phyloP scores from a whole-genome alignment of 495 filamentous ascomycete genomes.

The Extremus antarcticus region DNA sequence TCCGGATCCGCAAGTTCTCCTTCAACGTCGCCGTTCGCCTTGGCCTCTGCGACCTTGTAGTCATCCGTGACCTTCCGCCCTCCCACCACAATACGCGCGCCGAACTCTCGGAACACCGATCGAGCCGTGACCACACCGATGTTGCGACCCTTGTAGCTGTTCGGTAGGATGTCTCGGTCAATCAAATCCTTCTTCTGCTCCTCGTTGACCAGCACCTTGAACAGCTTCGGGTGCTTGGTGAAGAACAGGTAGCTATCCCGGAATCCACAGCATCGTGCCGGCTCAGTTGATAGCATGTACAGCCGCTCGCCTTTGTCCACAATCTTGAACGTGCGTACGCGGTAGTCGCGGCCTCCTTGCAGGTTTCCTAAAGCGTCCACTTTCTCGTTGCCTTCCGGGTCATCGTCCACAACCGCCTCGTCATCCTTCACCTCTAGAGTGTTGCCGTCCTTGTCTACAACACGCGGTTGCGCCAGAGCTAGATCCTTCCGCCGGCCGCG shows the following conservation, averaged over 20 bases:
- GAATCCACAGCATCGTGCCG: conserved; percentile 92
- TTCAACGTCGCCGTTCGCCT: conserved; percentile 70
- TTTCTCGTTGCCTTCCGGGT: conserved; percentile 81
- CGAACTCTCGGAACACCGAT: conserved; percentile 95
- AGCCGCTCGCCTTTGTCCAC: conserved; percentile 68
- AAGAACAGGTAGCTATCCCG: conserved; percentile 97
- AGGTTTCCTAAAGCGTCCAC: conserved; percentile 81
- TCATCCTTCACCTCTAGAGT: conserved; percentile 84
- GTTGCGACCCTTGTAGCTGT: conserved; percentile 94
- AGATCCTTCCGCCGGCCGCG: conserved; percentile 58
- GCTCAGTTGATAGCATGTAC: conserved; percentile 98
- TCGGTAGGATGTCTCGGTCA: conserved; percentile 84
- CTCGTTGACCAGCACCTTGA: conserved; percentile 92
- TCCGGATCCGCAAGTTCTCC: conserved; percentile 84
- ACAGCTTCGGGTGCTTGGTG: conserved; percentile 86
- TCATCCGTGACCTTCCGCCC: conserved; percentile 79
- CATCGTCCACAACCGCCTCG: conserved; percentile 78
- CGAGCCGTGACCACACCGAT: conserved; percentile 95
- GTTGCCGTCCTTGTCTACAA: conserved; percentile 90
- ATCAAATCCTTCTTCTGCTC: conserved; percentile 90
- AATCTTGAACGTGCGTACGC: conserved; percentile 87
- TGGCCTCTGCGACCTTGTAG: conserved; percentile 70
- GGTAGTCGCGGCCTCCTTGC: conserved; percentile 73
- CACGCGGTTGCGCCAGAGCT: conserved; percentile 58
- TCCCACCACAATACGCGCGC: conserved; percentile 83